A percentile compares a stretch with the other conserved stretches of the same genome.
Conservation (phyloP, 768 basidiomycete genomes). For the Boletus speciosus region DNA sequence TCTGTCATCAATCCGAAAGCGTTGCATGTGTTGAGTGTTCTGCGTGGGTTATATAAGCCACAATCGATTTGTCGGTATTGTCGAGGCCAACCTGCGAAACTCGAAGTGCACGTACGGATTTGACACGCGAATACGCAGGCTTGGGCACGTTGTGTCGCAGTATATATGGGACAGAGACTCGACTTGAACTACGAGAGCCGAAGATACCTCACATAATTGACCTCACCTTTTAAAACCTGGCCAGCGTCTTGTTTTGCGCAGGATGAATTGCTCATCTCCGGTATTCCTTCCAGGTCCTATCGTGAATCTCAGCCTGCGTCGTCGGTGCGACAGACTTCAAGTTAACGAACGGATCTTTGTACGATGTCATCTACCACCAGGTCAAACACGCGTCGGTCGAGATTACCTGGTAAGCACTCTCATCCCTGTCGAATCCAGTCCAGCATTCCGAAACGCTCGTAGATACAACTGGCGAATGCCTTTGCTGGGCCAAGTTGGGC, state of each 20-base stretch:
- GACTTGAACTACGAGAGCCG: background rate
- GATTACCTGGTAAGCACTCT: background rate
- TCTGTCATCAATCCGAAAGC: no score
- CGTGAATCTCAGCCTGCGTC: background rate
- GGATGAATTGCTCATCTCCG: background rate
- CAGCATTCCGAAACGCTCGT: constrained; percentile 20
- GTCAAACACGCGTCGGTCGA: background rate
- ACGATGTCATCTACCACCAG: background rate
- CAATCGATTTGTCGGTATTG: background rate
- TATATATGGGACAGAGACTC: background rate
- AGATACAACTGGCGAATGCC: constrained; percentile 83
- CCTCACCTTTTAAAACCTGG: background rate
- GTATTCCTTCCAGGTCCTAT: background rate
- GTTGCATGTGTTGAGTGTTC: background rate
- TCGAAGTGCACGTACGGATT: background rate
- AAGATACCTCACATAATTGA: background rate
- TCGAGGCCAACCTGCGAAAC: background rate
- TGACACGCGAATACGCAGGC: background rate
- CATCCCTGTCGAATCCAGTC: background rate
- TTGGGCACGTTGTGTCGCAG: background rate
- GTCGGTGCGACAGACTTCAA: background rate
- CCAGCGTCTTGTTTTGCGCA: background rate
- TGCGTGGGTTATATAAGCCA: background rate
- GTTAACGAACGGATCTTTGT: background rate
- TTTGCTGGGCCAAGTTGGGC: constrained; percentile 39